phyloP scores from a whole-genome alignment of 495 filamentous ascomycete species.

The Beverwykella pulmonaria region DNA sequence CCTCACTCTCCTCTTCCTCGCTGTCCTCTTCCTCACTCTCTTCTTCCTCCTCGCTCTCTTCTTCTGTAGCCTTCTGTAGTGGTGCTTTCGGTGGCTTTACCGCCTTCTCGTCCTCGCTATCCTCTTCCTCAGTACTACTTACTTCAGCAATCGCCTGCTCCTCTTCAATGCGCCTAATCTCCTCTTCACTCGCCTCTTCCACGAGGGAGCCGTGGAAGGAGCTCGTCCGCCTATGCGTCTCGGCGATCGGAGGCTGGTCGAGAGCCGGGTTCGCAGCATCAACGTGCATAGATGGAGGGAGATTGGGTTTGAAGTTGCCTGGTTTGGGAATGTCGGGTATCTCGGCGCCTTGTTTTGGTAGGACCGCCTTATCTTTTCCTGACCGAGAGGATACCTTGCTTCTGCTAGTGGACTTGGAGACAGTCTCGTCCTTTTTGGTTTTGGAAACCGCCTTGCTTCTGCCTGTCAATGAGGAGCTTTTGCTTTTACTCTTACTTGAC shows the following conservation, averaged over 20 bases:
- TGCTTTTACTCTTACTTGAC: neutral
- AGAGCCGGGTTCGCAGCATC: slow-evolving; percentile 28
- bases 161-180: slow-evolving; percentile 39
- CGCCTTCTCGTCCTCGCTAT: slow-evolving; percentile 35
- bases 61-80: slow-evolving; percentile 8
- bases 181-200: slow-evolving; percentile 28
- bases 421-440: neutral
- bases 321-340: slow-evolving; percentile 5
- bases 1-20: neutral
- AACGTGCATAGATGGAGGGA: slow-evolving; percentile 18
- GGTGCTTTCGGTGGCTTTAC: slow-evolving; percentile 2
- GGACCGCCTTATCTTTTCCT: neutral
- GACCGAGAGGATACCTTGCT: neutral
- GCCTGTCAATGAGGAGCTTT: neutral
- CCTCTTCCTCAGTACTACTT: slow-evolving; percentile 35
- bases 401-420: neutral
- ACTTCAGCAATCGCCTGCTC: slow-evolving; percentile 34
- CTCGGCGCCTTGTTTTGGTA: neutral
- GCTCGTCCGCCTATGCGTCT: neutral
- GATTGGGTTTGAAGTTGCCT: slow-evolving; percentile 12
- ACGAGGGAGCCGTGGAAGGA: slow-evolving; percentile 29
- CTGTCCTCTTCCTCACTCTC: slow-evolving; percentile 3
- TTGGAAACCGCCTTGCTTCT: neutral
- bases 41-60: slow-evolving; percentile 8
- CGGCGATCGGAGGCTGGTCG: slow-evolving; percentile 3